Evolutionary conservation across 2,329 filamentous ascomycete species (phyloP), one percentile per base, ranked within the genome.

Genomic region (Exserohilum turcica): DNA sequence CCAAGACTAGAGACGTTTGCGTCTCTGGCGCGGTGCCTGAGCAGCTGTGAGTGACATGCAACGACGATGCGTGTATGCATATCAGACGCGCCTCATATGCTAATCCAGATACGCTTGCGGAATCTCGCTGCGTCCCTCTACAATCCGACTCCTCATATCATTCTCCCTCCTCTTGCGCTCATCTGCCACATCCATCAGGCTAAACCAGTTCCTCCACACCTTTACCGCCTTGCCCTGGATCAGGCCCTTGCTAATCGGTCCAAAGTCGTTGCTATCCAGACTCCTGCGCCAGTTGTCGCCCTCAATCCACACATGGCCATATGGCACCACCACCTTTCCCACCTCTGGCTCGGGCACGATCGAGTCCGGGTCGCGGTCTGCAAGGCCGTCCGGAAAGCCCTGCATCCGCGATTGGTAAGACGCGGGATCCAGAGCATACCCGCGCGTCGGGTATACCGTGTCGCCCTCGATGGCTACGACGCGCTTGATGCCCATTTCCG

Each of bases 301-400:
- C 72, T 97, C 93, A 1, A 99, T 86, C 94, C 94, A 99, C 24
- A 97, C 82, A 77, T 97, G 92, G 15, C 91, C 91, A 57, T 82
- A 82, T 5, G 92, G 93, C 18, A 99, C 84, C 57, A 82, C 81
- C 39, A 89, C 71, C 52, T 61, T 72, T 2, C 73, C 68, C 6
- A 59, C 59, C 24, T 36, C 40, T 3, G 13, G 55, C 7, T 46
- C 40, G n/a, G 36, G 58, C 27, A 31, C 56, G 13, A 64, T 50
- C 18, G 56, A 53, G 38, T 61, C 61, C 24, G 43, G 43, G 28
- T 65, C 67, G 13, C 28, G 46, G 28, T 57, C 57, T 5, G 51
- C 54, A 60, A 74, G 66, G 67, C 67, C 68, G 57, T 71, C 71
- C 43, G 58, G 58, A 15, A 74, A 12, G 29, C 63, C 64, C 28